Conservation (phyloP, 2,329 filamentous ascomycete genomes). For the Eutypella sp. region DNA sequence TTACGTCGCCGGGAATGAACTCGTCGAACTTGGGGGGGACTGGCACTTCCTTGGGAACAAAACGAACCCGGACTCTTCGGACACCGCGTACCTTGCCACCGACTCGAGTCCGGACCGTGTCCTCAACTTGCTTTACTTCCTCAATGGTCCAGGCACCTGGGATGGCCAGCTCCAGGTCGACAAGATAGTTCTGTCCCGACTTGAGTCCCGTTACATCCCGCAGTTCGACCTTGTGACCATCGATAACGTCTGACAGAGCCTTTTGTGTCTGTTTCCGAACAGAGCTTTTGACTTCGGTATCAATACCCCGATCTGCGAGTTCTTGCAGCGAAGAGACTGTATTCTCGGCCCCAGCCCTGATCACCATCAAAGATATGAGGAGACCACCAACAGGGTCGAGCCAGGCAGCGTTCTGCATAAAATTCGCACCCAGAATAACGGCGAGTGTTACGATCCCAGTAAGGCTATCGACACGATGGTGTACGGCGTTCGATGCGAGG, state of each 20-base stretch:
- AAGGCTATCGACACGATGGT: constrained; percentile 92
- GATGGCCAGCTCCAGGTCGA: constrained; percentile 82
- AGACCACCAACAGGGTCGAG: constrained; percentile 91
- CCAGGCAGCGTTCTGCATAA: constrained; percentile 82
- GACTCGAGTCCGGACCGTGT: constrained; percentile 64
- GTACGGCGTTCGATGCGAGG: constrained; percentile 90
- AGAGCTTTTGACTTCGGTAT: constrained; percentile 72
- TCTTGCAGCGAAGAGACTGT: constrained; percentile 78
- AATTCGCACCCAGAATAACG: constrained; percentile 84
- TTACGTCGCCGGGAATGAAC: constrained; percentile 64
- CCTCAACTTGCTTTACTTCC: constrained; percentile 66
- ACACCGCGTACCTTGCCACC: constrained; percentile 78
- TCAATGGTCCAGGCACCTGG: constrained; percentile 72
- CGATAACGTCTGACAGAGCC: constrained; percentile 49
- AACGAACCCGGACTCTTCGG: constrained; percentile 76
- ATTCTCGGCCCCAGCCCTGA: constrained; percentile 84
- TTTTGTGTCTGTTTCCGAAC: constrained; percentile 62
- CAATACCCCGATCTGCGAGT: constrained; percentile 84
- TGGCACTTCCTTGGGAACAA: constrained; percentile 63
- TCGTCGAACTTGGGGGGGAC: constrained; percentile 65
- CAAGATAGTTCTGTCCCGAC: constrained; percentile 91
- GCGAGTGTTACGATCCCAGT: constrained; percentile 90
- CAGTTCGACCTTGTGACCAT: constrained; percentile 60
- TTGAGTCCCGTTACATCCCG: constrained; percentile 84
- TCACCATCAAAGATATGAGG: constrained; percentile 87